Conservation (phyloP, 768 basidiomycete species). For the Agaricus subrufescens region DNA sequence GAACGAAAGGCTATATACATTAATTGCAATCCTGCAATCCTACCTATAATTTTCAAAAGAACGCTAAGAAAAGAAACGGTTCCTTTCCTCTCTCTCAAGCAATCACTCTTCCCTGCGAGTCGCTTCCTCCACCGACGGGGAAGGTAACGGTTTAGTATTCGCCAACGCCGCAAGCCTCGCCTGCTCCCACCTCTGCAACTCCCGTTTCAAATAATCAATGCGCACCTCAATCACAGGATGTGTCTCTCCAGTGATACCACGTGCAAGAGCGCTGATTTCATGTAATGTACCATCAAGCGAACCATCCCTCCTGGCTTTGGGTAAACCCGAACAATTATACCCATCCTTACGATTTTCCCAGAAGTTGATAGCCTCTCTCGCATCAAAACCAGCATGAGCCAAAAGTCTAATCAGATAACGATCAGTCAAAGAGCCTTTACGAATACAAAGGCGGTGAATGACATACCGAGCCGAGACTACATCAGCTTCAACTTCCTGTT, state of each 20-base stretch:
- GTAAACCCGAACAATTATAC: slow-evolving; percentile 35
- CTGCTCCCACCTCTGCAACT: slow-evolving; percentile 68
- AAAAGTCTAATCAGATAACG: slow-evolving; percentile 55
- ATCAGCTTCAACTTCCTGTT: slow-evolving; percentile 92
- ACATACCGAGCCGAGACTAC: slow-evolving; percentile 76
- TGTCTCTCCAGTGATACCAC: slow-evolving; percentile 43
- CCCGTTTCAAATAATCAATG: slow-evolving; percentile 53
- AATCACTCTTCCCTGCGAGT: too few species aligned
- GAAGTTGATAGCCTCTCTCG: slow-evolving; percentile 73
- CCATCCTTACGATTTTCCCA: slow-evolving; percentile 63
- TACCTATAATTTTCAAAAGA: background rate
- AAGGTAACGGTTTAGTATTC: background rate
- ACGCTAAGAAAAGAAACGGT: too few species aligned
- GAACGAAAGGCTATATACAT: too few species aligned
- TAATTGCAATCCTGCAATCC: too few species aligned
- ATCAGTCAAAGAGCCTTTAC: background rate
- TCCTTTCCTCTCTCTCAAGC: too few species aligned
- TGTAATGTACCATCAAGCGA: slow-evolving; percentile 16
- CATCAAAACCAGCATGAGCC: slow-evolving; percentile 89
- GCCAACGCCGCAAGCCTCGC: slow-evolving; percentile 32
- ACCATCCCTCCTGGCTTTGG: background rate
- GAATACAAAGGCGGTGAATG: background rate
- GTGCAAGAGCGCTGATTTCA: slow-evolving; percentile 5
- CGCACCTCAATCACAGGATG: slow-evolving; percentile 73
- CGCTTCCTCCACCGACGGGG: too few species aligned